A percentile compares a stretch with the other conserved stretches of the same genome.
Conservation (phyloP, 495 filamentous ascomycete species). For the Trypethelium eluteriae region DNA sequence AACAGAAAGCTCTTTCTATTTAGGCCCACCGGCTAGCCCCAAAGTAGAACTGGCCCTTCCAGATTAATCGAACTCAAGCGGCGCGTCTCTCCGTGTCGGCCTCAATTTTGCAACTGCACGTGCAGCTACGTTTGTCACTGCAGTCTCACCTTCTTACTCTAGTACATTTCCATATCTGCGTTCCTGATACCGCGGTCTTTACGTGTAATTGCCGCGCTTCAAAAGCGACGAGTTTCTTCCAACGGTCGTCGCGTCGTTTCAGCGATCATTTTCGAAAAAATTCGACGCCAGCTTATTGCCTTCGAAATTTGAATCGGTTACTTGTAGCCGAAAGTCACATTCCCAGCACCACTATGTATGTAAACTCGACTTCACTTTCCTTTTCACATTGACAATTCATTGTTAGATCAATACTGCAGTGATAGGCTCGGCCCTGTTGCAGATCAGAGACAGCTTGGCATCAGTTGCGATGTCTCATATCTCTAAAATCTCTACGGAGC, state of each 20-base stretch:
- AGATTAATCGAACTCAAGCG: background rate
- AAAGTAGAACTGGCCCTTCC: slow-evolving; percentile 2
- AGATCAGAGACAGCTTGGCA: background rate
- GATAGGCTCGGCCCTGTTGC: background rate
- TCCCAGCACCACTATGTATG: background rate
- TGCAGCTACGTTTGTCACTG: background rate
- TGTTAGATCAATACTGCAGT: background rate
- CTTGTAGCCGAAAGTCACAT: background rate
- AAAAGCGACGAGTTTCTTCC: no score
- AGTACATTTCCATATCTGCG: background rate
- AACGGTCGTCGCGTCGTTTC: no score
- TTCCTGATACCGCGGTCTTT: background rate
- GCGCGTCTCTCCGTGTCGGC: background rate
- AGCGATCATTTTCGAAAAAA: no score
- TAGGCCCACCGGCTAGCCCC: background rate
- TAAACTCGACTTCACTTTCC: background rate
- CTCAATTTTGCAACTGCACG: background rate
- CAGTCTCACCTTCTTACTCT: background rate
- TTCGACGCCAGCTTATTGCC: no score
- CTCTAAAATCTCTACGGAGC: background rate
- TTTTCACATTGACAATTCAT: background rate
- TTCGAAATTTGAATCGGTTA: no score
- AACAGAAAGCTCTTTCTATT: background rate
- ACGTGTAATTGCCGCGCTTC: background rate
- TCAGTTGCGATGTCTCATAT: background rate